A percentile compares a stretch with the other conserved stretches of the same genome.
These are phyloP conservation scores for Protea cynaroides DNA, from an alignment of 164 flowering plant species.

Conservation along the genomic window DNA sequence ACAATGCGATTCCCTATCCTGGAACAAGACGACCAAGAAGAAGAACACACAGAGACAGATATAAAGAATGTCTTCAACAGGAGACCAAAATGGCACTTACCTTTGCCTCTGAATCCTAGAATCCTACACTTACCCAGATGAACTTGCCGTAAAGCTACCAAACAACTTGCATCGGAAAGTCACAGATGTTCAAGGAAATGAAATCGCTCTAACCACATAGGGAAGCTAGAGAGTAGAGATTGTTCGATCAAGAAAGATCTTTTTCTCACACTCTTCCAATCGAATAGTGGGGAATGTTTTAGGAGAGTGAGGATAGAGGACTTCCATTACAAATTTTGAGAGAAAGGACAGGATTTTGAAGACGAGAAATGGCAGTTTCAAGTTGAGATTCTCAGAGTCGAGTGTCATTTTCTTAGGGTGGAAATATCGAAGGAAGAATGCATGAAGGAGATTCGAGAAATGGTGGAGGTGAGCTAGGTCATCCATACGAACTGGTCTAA, in stretches of 20 bases:
- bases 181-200: constrained; percentile 5
- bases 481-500: constrained; percentile 13
- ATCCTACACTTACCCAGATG: constrained; percentile 55
- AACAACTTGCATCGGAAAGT: constrained; percentile 9
- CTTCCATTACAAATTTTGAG: no score
- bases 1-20: no score
- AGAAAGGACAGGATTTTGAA: no score
- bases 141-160: constrained; percentile 32
- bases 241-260: constrained; percentile 47
- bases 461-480: constrained; percentile 48
- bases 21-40: no score
- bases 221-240: constrained; percentile 42
- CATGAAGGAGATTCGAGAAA: constrained; percentile 40
- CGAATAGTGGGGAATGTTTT: constrained; percentile 39
- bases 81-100: constrained; percentile 60
- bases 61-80: no score
- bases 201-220: constrained; percentile 15
- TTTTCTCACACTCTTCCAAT: constrained; percentile 42
- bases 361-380: no score
- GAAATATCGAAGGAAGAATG: constrained; percentile 32
- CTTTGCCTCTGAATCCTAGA: constrained; percentile 53
- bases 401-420: no score
- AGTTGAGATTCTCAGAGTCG: no score
- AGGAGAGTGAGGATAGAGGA: no score
- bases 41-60: no score